Evolutionary conservation across 495 filamentous ascomycete species (phyloP).

Genomic region (Neurospora sp.): DNA sequence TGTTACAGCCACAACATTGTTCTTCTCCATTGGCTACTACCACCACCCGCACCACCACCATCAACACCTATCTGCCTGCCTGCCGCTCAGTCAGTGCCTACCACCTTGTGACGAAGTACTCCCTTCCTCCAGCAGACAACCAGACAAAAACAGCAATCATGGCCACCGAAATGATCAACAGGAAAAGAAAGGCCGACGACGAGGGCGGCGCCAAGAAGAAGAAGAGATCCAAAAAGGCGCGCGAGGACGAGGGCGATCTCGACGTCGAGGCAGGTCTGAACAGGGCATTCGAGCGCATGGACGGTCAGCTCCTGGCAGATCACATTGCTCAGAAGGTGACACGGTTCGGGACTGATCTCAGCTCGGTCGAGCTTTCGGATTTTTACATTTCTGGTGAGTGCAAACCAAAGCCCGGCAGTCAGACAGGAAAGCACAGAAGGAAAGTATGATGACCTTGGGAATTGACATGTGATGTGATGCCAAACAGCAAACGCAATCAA

Average conservation of each 20-base stretch:
- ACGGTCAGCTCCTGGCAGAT: slow-evolving; percentile 73
- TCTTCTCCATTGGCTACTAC: background rate
- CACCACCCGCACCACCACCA: background rate
- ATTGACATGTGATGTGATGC: background rate
- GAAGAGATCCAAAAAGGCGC: slow-evolving; percentile 47
- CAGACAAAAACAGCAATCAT: slow-evolving; percentile 2
- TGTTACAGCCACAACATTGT: accelerated
- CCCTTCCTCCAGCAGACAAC: background rate
- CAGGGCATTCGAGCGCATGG: slow-evolving; percentile 69
- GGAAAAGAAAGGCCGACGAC: slow-evolving; percentile 32
- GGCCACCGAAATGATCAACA: slow-evolving; percentile 16
- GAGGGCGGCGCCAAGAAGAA: slow-evolving; percentile 28
- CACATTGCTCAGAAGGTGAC: slow-evolving; percentile 69
- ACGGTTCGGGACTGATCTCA: slow-evolving; percentile 70
- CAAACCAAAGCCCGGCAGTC: background rate
- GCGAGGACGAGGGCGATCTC: slow-evolving; percentile 47
- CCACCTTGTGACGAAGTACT: background rate
- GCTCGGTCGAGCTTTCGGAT: slow-evolving; percentile 73
- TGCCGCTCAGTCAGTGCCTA: background rate
- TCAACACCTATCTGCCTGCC: background rate
- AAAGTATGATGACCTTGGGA: background rate
- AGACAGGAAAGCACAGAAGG: too few species aligned
- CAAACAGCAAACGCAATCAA: slow-evolving; percentile 31
- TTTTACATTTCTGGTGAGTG: slow-evolving; percentile 65
- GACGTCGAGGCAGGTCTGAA: slow-evolving; percentile 63